Base-by-base conservation (phyloP, 768 basidiomycete genomes). In the Pulveroboletus sp. region DNA sequence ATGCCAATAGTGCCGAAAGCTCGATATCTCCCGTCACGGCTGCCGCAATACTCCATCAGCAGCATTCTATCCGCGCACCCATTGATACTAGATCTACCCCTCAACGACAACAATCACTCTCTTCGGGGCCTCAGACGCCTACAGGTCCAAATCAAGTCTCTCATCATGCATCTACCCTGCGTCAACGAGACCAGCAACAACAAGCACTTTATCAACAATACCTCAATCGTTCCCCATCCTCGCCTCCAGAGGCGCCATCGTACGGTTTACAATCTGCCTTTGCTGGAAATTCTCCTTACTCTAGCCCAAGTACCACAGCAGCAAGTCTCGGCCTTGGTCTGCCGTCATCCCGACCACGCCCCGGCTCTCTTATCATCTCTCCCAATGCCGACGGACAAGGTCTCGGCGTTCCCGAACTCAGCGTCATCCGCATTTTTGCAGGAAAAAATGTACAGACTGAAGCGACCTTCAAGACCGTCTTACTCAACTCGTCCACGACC, bases 381-480 rank as follows among this genome's bases (percentile, higher is more conserved):
- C 75, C 81, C 12, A 69, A 78, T 32, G 65, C 80, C 21, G 83
- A 87, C 58, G 82, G 77, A 7, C 79, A 82, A 47, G 81, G 81
- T 3, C 71, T 77, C 0, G 74, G 74, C 7, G 80, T 89, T 4
- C 90, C 89, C 0, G 85, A 94, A 45, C 79, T 99, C 47, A 97
- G 87, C 58, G 97, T 99, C 52, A 85, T 99, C 43, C 89, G 97
- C 21, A 84, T 99, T 33, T 99, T 99, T 62, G 94, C 95, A 0
- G 97, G 95, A 24, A 83, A 87, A 56, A 78, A 90, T 56, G 65
- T 98, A 54, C 85, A 93, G 64, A 91, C 93, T 0, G 94, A 98
- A 59, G 92, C 94, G 2, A 97, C 95, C 6, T 99, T 99, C 79
- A 98, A 98, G 74, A 98, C 97, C 6, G 97, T 95, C 1, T 71